Evolutionary conservation across 495 filamentous ascomycete species (phyloP).

Genomic region (Penicillium pulvis): DNA sequence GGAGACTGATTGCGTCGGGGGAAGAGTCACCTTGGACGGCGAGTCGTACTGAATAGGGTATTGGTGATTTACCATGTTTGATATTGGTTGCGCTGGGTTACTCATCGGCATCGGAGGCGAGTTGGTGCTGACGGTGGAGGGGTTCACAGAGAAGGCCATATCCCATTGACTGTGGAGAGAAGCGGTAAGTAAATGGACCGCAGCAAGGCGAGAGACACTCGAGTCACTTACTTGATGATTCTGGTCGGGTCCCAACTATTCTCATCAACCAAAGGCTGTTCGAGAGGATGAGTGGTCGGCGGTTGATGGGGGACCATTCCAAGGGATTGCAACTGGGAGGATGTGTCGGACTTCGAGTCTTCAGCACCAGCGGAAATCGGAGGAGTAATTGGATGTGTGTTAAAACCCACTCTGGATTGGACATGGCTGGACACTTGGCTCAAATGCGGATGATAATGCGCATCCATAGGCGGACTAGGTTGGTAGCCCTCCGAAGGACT

Average conservation of each 20-base stretch:
- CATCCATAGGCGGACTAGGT: slow-evolving; percentile 62
- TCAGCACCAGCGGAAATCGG: slow-evolving; percentile 75
- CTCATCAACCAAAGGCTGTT: slow-evolving; percentile 65
- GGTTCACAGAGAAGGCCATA: slow-evolving; percentile 76
- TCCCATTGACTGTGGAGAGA: slow-evolving; percentile 76
- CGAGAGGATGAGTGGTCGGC: slow-evolving; percentile 46
- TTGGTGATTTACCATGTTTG: slow-evolving; percentile 33
- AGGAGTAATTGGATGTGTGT: slow-evolving; percentile 76
- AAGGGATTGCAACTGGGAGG: slow-evolving; percentile 75
- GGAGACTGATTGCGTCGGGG: slow-evolving; percentile 49
- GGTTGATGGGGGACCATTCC: slow-evolving; percentile 66
- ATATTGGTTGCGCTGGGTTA: slow-evolving; percentile 34
- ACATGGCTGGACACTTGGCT: slow-evolving; percentile 33
- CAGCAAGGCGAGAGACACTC: background rate
- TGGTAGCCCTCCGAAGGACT: slow-evolving; percentile 68
- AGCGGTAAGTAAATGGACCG: background rate
- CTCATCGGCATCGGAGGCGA: slow-evolving; percentile 49
- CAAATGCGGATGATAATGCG: slow-evolving; percentile 44
- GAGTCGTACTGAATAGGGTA: slow-evolving; percentile 44
- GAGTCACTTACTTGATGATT: slow-evolving; percentile 83
- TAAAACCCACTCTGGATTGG: slow-evolving; percentile 73
- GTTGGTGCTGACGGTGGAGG: slow-evolving; percentile 48
- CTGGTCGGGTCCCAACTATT: slow-evolving; percentile 87
- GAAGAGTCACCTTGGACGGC: slow-evolving; percentile 36
- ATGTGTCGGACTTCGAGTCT: slow-evolving; percentile 74